These are phyloP conservation scores for Trametes gibbosa DNA, from an alignment of 768 basidiomycete species.

Conservation along the genomic window DNA sequence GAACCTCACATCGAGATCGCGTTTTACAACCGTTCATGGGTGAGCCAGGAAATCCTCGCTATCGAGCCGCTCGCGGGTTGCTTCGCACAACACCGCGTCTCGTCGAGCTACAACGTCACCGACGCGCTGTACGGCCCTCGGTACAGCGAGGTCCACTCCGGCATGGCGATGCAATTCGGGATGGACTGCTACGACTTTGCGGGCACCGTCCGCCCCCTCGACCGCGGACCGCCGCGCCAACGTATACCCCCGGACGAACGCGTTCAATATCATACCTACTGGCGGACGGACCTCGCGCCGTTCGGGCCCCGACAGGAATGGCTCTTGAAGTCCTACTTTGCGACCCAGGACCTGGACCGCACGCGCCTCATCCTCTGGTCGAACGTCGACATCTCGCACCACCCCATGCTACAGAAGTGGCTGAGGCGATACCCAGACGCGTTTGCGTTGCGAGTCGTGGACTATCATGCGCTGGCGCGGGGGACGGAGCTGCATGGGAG, in stretches of 20 bases:
- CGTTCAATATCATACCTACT: slow-evolving; percentile 86
- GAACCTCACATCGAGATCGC: slow-evolving; percentile 86
- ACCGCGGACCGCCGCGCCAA: slow-evolving; percentile 9
- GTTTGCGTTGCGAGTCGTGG: slow-evolving; percentile 67
- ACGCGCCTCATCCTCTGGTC: slow-evolving; percentile 87
- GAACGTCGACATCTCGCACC: slow-evolving; percentile 67
- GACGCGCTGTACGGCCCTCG: slow-evolving; percentile 61
- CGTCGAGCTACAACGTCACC: slow-evolving; percentile 66
- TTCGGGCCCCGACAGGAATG: slow-evolving; percentile 83
- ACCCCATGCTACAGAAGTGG: slow-evolving; percentile 60
- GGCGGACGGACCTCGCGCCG: slow-evolving; percentile 83
- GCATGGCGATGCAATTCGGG: slow-evolving; percentile 72
- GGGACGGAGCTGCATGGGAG: slow-evolving; percentile 79
- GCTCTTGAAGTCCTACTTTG: slow-evolving; percentile 92
- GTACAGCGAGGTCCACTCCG: slow-evolving; percentile 72
- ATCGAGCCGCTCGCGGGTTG: slow-evolving; percentile 69
- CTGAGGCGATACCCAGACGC: slow-evolving; percentile 60
- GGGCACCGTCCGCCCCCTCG: slow-evolving; percentile 56
- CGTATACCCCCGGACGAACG: slow-evolving; percentile 30
- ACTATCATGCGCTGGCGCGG: slow-evolving; percentile 61
- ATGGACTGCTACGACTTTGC: slow-evolving; percentile 94
- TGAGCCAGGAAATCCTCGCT: slow-evolving; percentile 65
- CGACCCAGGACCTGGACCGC: slow-evolving; percentile 72
- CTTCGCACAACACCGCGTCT: slow-evolving; percentile 60
- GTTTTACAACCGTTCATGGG: slow-evolving; percentile 76